These are phyloP conservation scores for Mortierella sp. DNA, from an alignment of 371 early-diverging fungal species.

Conservation along the genomic window DNA sequence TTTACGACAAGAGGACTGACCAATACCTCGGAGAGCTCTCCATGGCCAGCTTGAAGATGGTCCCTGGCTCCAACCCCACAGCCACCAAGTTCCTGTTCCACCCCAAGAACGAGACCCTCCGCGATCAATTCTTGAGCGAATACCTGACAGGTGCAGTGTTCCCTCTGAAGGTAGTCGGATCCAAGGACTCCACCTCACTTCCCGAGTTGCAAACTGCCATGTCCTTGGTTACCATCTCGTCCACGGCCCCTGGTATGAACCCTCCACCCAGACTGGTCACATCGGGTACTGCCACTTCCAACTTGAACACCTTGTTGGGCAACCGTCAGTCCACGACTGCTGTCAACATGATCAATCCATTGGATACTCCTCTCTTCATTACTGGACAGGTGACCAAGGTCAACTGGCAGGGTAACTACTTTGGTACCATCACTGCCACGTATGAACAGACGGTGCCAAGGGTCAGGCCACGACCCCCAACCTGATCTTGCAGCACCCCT, in stretches of 20 bases:
- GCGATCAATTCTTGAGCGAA: conserved; percentile 58
- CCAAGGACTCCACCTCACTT: conserved; percentile 56
- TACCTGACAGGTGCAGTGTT: conserved; percentile 63
- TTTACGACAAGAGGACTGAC: conserved; percentile 52
- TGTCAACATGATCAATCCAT: conserved; percentile 57
- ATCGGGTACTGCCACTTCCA: conserved; percentile 57
- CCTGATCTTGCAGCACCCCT: conserved; percentile 36
- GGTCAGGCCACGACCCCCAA: conserved; percentile 22
- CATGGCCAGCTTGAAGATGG: conserved; percentile 58
- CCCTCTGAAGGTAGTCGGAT: conserved; percentile 59
- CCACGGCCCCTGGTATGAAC: conserved; percentile 61
- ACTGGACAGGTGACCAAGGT: conserved; percentile 59
- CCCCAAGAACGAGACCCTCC: conserved; percentile 56
- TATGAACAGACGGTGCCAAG: conserved; percentile 38
- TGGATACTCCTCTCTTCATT: conserved; percentile 60
- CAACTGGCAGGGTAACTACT: conserved; percentile 59
- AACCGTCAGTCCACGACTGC: conserved; percentile 45
- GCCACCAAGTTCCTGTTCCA: conserved; percentile 61
- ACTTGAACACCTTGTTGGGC: conserved; percentile 47
- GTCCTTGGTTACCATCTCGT: conserved; percentile 50
- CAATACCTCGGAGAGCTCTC: conserved; percentile 60
- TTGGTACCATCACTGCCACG: conserved; percentile 61
- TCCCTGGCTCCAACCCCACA: conserved; percentile 58
- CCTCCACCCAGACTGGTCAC: conserved; percentile 55
- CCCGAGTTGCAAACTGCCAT: conserved; percentile 60